Conservation (phyloP, 306 rosid species). For the Inga laurina region DNA sequence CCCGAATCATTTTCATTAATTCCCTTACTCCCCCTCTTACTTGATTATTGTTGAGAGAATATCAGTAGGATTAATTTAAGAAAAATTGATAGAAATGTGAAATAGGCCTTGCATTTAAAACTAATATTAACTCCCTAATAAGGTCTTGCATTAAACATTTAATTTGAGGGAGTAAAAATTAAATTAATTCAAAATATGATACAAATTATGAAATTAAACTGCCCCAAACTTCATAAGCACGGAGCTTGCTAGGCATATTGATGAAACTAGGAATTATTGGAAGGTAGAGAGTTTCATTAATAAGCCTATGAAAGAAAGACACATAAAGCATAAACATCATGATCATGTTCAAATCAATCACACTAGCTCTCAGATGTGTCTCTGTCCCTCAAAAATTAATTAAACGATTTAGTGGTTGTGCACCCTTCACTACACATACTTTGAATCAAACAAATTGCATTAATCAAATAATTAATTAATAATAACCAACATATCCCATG, state of each 20-base stretch:
- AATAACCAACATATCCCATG: background rate
- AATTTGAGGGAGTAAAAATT: too few relatives aligned
- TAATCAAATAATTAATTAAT: background rate
- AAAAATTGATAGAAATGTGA: too few relatives aligned
- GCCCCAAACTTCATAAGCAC: background rate
- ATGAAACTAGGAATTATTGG: constrained; percentile 15
- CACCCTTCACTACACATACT: background rate
- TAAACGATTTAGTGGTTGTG: background rate
- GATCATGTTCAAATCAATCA: constrained; percentile 29
- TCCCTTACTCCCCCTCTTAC: too few relatives aligned
- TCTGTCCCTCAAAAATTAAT: constrained; percentile 27
- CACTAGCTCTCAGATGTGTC: constrained; percentile 7
- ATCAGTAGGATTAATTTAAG: too few relatives aligned
- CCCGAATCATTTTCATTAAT: too few relatives aligned
- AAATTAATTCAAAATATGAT: background rate
- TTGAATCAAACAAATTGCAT: background rate
- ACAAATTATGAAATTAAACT: background rate
- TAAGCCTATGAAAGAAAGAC: constrained; percentile 27
- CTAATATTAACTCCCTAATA: too few relatives aligned
- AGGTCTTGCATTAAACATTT: too few relatives aligned
- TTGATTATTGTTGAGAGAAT: too few relatives aligned
- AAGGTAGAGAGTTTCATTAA: constrained; percentile 25
- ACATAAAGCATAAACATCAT: constrained; percentile 36
- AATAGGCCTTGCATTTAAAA: too few relatives aligned
- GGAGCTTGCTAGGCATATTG: constrained; percentile 14